These are phyloP conservation scores for Neltuma alba DNA, from an alignment of 306 rosid genomes.

Conservation along the genomic window DNA sequence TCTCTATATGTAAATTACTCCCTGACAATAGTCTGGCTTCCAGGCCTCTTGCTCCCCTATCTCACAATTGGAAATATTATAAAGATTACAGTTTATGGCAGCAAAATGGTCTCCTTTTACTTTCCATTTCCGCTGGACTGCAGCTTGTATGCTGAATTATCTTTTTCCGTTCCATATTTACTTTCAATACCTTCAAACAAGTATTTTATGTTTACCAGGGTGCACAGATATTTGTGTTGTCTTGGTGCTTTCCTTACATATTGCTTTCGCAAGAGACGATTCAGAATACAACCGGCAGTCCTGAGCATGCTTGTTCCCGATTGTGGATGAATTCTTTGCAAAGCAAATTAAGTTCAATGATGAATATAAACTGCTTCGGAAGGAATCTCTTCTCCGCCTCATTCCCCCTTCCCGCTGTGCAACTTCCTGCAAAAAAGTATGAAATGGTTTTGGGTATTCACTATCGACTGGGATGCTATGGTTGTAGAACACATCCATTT, in stretches of 20 bases:
- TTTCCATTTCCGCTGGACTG: background rate
- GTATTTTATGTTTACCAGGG: conserved; percentile 25
- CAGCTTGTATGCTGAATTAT: background rate
- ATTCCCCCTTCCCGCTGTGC: conserved; percentile 52
- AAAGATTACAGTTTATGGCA: background rate
- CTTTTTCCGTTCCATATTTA: background rate
- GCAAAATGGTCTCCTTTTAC: background rate
- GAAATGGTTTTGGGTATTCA: conserved; percentile 12
- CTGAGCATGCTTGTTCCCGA: conserved; percentile 28
- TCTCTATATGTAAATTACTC: background rate
- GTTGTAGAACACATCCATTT: conserved; percentile 1
- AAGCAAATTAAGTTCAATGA: conserved; percentile 32
- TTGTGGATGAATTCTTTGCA: conserved; percentile 44
- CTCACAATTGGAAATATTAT: background rate
- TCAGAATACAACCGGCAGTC: conserved; percentile 13
- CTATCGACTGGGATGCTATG: background rate
- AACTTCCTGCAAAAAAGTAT: conserved; percentile 72
- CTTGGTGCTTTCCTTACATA: background rate
- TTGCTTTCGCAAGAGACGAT: background rate
- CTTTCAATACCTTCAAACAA: conserved; percentile 2
- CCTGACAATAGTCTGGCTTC: background rate
- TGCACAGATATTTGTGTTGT: background rate
- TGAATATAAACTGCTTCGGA: conserved; percentile 58
- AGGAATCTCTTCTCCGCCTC: conserved; percentile 59
- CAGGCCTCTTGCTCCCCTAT: background rate